phyloP scores from a whole-genome alignment of 352 stramenopile species.

The Plasmopara muralis region DNA sequence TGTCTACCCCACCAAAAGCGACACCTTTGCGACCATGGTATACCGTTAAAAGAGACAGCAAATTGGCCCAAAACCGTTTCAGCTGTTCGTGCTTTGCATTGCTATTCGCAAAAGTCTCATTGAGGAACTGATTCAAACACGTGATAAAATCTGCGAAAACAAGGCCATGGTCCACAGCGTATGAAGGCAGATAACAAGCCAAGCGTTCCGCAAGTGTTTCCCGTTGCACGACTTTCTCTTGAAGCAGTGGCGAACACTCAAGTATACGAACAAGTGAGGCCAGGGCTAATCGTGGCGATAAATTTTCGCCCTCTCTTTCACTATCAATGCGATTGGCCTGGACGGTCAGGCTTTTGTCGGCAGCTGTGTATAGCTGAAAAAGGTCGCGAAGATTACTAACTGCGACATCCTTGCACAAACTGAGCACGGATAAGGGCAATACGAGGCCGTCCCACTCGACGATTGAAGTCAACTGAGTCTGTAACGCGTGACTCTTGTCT shows the following conservation, averaged over 20 bases:
- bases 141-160: constrained; percentile 53
- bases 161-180: constrained; percentile 39
- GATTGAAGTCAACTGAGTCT: constrained; percentile 41
- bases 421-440: constrained; percentile 42
- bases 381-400: constrained; percentile 44
- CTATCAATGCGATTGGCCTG: neutral
- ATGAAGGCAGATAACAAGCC: constrained; percentile 29
- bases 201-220: constrained; percentile 28
- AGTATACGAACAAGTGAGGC: constrained; percentile 41
- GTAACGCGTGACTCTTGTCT: constrained; percentile 37
- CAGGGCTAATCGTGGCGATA: constrained; percentile 28
- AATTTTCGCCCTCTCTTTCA: constrained; percentile 2
- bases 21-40: constrained; percentile 10
- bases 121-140: constrained; percentile 38
- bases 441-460: constrained; percentile 44
- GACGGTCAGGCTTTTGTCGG: constrained; percentile 7
- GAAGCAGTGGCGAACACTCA: constrained; percentile 34
- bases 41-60: constrained; percentile 28
- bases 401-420: constrained; percentile 43
- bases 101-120: constrained; percentile 26
- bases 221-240: constrained; percentile 28
- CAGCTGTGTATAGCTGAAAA: constrained; percentile 38
- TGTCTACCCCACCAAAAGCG: neutral
- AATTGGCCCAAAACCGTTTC: constrained; percentile 49
- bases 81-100: constrained; percentile 28